Evolutionary conservation across 805 yeast genomes (phyloP).

Genomic region (Wickerhamiella hasegawae): DNA sequence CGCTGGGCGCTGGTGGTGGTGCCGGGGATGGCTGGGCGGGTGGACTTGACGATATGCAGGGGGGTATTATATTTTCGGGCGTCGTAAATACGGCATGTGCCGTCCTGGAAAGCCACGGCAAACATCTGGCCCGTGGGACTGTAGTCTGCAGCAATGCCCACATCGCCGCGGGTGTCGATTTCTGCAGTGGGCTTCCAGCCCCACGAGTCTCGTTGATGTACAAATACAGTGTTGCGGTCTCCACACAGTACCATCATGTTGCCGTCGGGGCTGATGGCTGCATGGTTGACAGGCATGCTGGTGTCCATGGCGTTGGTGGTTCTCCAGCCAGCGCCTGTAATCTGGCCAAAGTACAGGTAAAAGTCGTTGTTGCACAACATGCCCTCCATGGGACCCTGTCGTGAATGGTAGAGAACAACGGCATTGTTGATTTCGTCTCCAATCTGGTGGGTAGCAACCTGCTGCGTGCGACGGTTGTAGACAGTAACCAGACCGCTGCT

Average conservation of each 20-base stretch:
- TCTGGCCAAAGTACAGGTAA: conserved; percentile 46
- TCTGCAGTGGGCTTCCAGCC: conserved; percentile 18
- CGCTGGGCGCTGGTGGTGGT: conserved; percentile 14
- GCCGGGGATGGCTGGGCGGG: conserved; percentile 19
- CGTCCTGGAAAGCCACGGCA: conserved; percentile 76
- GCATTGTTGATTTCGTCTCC: conserved; percentile 79
- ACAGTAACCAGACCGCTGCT: conserved; percentile 58
- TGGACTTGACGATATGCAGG: conserved; percentile 25
- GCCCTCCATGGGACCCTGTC: conserved; percentile 27
- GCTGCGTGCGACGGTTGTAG: conserved; percentile 34
- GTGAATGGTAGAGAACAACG: conserved; percentile 28
- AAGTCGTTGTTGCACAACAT: conserved; percentile 76
- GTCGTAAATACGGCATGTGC: conserved; percentile 63
- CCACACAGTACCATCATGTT: conserved; percentile 54
- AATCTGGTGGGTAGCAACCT: conserved; percentile 35
- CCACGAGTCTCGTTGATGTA: conserved; percentile 19
- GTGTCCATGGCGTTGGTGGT: conserved; percentile 25
- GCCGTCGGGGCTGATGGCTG: conserved; percentile 48
- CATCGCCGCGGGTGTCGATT: conserved; percentile 46
- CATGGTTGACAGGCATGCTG: conserved; percentile 60
- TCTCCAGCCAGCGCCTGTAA: conserved; percentile 21
- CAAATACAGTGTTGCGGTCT: conserved; percentile 50
- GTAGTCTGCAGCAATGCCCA: conserved; percentile 72
- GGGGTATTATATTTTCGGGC: conserved; percentile 34
- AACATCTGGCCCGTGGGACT: conserved; percentile 60